Conservation (phyloP, 805 yeast genomes). For the Vanderwaltozyma yarrowii region DNA sequence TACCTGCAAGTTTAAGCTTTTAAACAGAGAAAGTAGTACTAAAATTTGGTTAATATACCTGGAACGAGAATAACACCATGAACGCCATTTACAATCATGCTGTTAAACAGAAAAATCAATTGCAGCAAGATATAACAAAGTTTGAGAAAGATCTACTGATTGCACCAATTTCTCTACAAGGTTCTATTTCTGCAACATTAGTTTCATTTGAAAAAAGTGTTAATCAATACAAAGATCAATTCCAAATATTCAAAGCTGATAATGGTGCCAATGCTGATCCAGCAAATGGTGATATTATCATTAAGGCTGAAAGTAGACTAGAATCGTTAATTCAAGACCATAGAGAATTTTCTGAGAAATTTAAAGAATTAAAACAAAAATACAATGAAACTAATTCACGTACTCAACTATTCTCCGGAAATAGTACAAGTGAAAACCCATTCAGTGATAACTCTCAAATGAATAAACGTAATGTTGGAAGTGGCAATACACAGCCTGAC, state of each 20-base stretch:
- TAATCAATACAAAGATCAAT: constrained; percentile 37
- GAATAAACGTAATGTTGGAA: constrained; percentile 25
- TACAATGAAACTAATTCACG: constrained; percentile 19
- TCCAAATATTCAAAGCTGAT: constrained; percentile 33
- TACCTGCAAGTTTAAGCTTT: too few relatives aligned
- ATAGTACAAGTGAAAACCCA: constrained; percentile 13
- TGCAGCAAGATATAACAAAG: constrained; percentile 55
- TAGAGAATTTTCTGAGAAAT: constrained; percentile 23
- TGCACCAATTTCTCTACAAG: constrained; percentile 68
- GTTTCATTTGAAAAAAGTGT: constrained; percentile 68
- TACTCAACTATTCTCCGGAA: constrained; percentile 16
- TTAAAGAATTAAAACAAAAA: constrained; percentile 27
- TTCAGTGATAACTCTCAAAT: constrained; percentile 19
- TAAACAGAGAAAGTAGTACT: too few relatives aligned
- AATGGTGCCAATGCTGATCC: constrained; percentile 1
- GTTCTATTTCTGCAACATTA: constrained; percentile 46
- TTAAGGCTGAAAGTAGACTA: constrained; percentile 53
- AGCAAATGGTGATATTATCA: constrained; percentile 7
- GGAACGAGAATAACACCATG: too few relatives aligned
- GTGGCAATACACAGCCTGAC: not conserved
- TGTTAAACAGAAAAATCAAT: constrained; percentile 65
- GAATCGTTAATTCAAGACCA: constrained; percentile 39
- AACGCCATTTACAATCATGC: constrained; percentile 88
- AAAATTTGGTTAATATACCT: too few relatives aligned
- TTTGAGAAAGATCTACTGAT: constrained; percentile 54